Percentiles rank a stretch among this genome's conserved stretches.
phyloP scores from a whole-genome alignment of 176 grass and related monocot species.

The Secale cereale region DNA sequence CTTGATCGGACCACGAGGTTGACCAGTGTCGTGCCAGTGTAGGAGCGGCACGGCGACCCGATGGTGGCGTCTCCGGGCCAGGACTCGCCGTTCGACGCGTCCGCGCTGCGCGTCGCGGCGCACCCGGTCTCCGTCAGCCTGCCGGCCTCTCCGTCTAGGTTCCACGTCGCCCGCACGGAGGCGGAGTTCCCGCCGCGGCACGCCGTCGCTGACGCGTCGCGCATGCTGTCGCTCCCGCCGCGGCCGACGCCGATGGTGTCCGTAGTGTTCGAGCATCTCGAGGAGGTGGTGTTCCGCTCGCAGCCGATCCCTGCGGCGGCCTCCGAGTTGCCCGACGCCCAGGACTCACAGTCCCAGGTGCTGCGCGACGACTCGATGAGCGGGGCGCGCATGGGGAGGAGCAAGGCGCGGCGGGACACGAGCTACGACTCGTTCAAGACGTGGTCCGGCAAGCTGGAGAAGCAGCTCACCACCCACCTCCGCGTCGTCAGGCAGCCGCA shows the following conservation, averaged over 20 bases:
- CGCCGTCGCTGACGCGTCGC: background rate
- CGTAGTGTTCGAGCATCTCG: conserved; percentile 20
- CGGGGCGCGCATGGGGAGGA: conserved; percentile 5
- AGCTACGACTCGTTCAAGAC: conserved; percentile 91
- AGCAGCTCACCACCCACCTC: conserved; percentile 70
- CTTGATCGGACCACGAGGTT: background rate
- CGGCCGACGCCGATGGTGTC: background rate
- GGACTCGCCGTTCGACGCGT: conserved; percentile 15
- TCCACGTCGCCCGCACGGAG: conserved; percentile 1
- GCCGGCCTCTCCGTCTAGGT: conserved; percentile 61
- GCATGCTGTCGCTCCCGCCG: background rate
- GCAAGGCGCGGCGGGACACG: conserved; percentile 38
- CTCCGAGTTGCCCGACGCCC: background rate
- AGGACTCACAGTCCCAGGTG: background rate
- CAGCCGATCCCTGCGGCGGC: conserved; percentile 43
- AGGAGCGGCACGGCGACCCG: conserved; percentile 19
- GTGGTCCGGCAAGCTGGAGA: conserved; percentile 79
- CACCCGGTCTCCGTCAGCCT: conserved; percentile 67
- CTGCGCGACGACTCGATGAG: conserved; percentile 33
- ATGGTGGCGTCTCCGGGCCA: background rate
- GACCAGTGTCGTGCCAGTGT: conserved; percentile 19
- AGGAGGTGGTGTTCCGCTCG: conserved; percentile 60
- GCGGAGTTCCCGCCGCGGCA: conserved; percentile 1
- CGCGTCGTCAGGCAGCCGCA: conserved; percentile 21
- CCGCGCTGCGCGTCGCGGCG: conserved; percentile 10